Conservation (phyloP, 371 early-diverging fungal species). For the Blakeslea trispora region DNA sequence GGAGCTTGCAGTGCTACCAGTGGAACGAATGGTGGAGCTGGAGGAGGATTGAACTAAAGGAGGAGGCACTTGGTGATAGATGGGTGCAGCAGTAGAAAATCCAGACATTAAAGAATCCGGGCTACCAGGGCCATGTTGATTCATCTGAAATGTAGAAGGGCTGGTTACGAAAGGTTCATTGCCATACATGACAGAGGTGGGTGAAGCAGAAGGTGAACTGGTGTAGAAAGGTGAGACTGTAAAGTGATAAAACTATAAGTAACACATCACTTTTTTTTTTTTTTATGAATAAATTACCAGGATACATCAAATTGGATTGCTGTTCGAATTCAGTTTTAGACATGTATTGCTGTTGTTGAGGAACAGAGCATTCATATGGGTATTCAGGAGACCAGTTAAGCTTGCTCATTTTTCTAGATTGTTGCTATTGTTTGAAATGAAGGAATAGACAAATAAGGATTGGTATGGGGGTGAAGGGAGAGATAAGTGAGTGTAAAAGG, state of each 20-base stretch:
- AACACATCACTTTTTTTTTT: too few species aligned
- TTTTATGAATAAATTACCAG: too few species aligned
- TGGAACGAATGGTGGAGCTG: slow-evolving; percentile 21
- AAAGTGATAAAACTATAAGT: too few species aligned
- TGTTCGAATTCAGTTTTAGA: slow-evolving; percentile 18
- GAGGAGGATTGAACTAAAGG: slow-evolving; percentile 41
- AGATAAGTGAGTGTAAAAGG: slow-evolving; percentile 1
- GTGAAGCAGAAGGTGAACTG: slow-evolving; percentile 18
- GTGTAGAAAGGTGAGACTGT: slow-evolving; percentile 26
- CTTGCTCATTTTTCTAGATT: slow-evolving; percentile 15
- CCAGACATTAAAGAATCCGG: slow-evolving; percentile 41
- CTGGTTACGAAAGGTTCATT: slow-evolving; percentile 20
- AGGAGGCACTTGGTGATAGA: slow-evolving; percentile 30
- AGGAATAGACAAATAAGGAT: slow-evolving; percentile 7
- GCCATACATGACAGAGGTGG: slow-evolving; percentile 17
- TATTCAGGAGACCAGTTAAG: slow-evolving; percentile 31
- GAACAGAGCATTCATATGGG: slow-evolving; percentile 30
- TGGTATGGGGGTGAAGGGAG: slow-evolving; percentile 9
- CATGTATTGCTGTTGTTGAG: slow-evolving; percentile 27
- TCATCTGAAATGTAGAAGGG: slow-evolving; percentile 11
- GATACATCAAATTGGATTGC: slow-evolving; percentile 34
- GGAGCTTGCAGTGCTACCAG: slow-evolving; percentile 25
- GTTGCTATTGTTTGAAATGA: not conserved
- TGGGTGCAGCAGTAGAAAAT: slow-evolving; percentile 16
- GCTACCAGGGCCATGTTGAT: slow-evolving; percentile 28